Evolutionary conservation across 805 yeast genomes (phyloP).

Genomic region (Saccharomycopsis guyanensis): DNA sequence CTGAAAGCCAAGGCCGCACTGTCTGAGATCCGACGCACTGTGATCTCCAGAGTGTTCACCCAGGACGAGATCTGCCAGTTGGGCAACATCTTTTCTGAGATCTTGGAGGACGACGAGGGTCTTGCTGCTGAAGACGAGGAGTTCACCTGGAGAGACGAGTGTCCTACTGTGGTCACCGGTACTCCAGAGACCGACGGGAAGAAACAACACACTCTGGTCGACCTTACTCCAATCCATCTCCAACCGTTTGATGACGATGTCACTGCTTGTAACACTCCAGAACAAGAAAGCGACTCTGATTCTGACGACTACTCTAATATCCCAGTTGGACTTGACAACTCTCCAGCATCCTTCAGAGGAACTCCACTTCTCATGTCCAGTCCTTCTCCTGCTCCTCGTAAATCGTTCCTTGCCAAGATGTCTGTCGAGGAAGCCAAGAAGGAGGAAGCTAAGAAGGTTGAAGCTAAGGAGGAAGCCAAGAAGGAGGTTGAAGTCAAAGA

Average conservation of each 20-base stretch:
- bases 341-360: neutral
- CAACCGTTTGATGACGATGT: neutral
- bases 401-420: neutral
- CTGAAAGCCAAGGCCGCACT: neutral
- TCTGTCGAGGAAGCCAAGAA: neutral
- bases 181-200: constrained; percentile 7
- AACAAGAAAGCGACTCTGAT: constrained; percentile 1
- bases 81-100: constrained; percentile 10
- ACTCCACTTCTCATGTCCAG: neutral
- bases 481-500: neutral
- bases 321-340: neutral
- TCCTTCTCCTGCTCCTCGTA: too few relatives aligned
- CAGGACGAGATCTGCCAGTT: constrained; percentile 17
- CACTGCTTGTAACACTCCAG: constrained; percentile 6
- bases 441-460: neutral
- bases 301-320: neutral
- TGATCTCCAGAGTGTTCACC: constrained; percentile 18
- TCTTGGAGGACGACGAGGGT: neutral
- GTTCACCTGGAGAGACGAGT: constrained; percentile 11
- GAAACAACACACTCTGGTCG: neutral
- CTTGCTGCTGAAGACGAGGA: neutral
- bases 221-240: neutral
- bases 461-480: neutral
- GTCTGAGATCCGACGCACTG: constrained; percentile 6
- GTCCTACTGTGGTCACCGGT: constrained; percentile 15